Conservation (phyloP, 129 eudicot genomes). For the Chrysanthemum makinoi region DNA sequence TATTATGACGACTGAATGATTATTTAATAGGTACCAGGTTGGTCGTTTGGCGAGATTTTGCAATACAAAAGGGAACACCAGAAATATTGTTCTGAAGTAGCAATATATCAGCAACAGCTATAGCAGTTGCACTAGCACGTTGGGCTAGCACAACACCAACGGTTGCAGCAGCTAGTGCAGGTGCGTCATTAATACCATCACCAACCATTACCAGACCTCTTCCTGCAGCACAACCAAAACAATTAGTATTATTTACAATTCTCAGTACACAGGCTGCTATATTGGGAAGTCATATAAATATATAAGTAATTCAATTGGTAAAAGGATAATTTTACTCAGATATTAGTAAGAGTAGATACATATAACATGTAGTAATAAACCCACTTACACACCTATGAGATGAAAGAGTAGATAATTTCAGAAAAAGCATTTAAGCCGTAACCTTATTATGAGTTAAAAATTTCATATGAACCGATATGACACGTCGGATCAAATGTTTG, state of each 20-base stretch:
- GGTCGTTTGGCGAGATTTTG: constrained; percentile 88
- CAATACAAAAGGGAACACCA: constrained; percentile 88
- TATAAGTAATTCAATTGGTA: neutral
- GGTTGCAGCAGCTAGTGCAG: constrained; percentile 96
- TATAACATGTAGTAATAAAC: no score
- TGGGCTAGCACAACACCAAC: constrained; percentile 94
- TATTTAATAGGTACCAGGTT: constrained; percentile 49
- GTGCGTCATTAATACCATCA: constrained; percentile 98
- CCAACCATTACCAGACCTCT: constrained; percentile 99
- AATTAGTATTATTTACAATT: neutral
- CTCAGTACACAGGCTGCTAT: neutral
- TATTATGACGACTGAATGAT: neutral
- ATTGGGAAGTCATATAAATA: neutral
- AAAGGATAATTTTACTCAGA: neutral
- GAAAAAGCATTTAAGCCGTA: no score
- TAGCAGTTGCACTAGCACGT: constrained; percentile 99
- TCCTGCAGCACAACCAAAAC: constrained; percentile 42
- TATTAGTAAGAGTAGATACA: no score
- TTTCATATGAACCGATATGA: neutral
- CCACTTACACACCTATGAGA: no score
- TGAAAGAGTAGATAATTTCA: no score
- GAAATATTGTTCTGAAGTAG: constrained; percentile 88
- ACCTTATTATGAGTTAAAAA: neutral
- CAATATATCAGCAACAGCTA: constrained; percentile 93
- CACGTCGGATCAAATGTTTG: neutral